Base-by-base conservation (phyloP, 2,329 filamentous ascomycete species). In the Cadophora sp. region DNA sequence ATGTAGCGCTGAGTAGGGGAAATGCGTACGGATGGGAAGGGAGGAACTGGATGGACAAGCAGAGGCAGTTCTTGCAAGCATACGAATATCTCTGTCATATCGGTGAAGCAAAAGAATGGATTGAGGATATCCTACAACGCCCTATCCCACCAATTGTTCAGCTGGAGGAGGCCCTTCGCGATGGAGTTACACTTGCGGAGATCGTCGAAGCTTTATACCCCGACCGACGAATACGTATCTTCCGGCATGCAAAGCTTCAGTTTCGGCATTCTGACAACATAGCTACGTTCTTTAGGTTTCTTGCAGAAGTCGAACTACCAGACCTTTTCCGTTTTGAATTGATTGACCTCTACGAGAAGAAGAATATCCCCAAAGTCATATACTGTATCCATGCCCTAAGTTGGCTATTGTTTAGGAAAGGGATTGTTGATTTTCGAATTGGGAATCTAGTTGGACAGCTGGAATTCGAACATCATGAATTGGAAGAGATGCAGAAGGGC, bases 81-180 rank as follows among this genome's bases (percentile, higher is more conserved):
- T 99, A 99, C 77, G 96, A 99, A 79, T 99, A 99, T 78, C 90
- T 99, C 45, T 99, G 96, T 78, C 96, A 99, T 77, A 98, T 99
- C 72, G 96, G 96, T 78, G 96, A 99, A 82, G 96, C 96, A 24
- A 98, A 98, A 78, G 95, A 98, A 80, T 99, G 96, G 96, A 97
- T 99, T 72, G 96, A 99, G 76, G 89, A 96, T 77, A 88, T 97
- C 67, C 93, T 96, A 65, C 88, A 95, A 69, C 89, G 91, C 71
- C 84, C 91, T 61, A 93, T 99, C 45, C 94, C 96, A 3, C 92
- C 95, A 0, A 97, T 98, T 73, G 91, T 99, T 24, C 90, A 97
- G 77, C 82, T 99, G 1, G 96, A 99, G 77, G 94, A 99, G 79
- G 93, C 93, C 16, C 82, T 99, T 50, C 87, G 96, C 71, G 91